Base-by-base conservation (phyloP, 805 yeast species). In the Kodamaea leandrae region DNA sequence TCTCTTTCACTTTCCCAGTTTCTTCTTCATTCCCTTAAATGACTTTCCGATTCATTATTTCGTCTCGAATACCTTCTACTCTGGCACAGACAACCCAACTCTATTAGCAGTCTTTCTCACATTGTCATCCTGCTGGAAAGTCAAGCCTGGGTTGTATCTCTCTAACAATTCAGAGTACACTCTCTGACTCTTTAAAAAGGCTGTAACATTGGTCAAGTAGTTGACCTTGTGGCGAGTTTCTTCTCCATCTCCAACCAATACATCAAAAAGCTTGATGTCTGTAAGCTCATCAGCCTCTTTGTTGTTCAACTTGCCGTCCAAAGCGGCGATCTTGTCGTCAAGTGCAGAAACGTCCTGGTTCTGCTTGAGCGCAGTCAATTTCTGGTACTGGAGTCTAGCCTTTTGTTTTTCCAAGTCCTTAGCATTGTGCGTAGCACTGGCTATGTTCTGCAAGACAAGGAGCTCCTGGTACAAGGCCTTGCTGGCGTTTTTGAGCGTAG, bases 111-210 rank as follows among this genome's bases (percentile, higher is more conserved):
- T 84, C 57, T 76, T 77, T 52, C 80, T 72, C 19, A 91, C 82
- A 42, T 83, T 80, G 46, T 91, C 96, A 38, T 76, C 76, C 54
- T 86, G 95, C 18, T 80, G 75, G 79, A 84, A 77, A 18, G 78
- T 78, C 46, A 83, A 69, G 2, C 96, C 93, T 3, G 95, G 91
- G 54, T 90, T 87, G 62, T 91, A 93, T 50, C 95, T 74, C 50
- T 85, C 93, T 32, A 90, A 68, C 36, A 91, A 71, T 49, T 82
- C 90, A 45, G 78, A 80, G 63, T 88, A 91, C 9, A 72, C 78
- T 48, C 93, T 71, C 61, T 91, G 97, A 47, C 82, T 78, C 38
- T 72, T 69, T 39, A 91, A 64, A 56, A 78, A 91, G 7, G 72
- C 65, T 4, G 77, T 66, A 10, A 85, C 72, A 54, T 86, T 89